Conservation (phyloP, 345 rosid species). For the Lenwebbia sp. region DNA sequence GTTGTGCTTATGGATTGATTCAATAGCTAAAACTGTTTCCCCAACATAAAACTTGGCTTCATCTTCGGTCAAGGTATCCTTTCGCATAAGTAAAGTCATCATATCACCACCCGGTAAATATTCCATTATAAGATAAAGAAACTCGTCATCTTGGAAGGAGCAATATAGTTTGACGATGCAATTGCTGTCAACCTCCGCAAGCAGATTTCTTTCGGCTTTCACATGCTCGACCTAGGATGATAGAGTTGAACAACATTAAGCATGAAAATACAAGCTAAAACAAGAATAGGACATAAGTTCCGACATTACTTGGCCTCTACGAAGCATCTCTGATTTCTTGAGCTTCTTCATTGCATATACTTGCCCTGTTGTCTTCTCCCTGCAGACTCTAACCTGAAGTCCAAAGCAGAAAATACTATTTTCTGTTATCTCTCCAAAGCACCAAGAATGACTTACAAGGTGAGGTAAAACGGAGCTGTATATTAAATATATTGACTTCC, state of each 20-base stretch:
- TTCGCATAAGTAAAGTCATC: constrained; percentile 97
- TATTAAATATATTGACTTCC: neutral
- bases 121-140: constrained; percentile 88
- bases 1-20: constrained; percentile 84
- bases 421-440: neutral
- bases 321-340: constrained; percentile 82
- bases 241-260: neutral
- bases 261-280: neutral
- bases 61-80: constrained; percentile 80
- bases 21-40: constrained; percentile 82
- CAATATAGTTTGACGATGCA: constrained; percentile 93
- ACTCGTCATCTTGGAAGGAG: constrained; percentile 92
- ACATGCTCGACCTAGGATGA: constrained; percentile 79
- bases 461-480: neutral
- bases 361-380: constrained; percentile 76
- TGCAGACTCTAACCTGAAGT: constrained; percentile 81
- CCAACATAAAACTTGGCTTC: constrained; percentile 89
- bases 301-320: constrained; percentile 76
- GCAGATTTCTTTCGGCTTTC: constrained; percentile 88
- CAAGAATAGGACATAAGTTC: neutral
- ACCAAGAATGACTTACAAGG: neutral
- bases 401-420: constrained; percentile 2
- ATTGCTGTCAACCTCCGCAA: constrained; percentile 93
- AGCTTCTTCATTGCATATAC: constrained; percentile 82
- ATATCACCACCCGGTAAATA: constrained; percentile 96